Evolutionary conservation across 208 protist species (phyloP).

Genomic region (Trypanosoma avium): DNA sequence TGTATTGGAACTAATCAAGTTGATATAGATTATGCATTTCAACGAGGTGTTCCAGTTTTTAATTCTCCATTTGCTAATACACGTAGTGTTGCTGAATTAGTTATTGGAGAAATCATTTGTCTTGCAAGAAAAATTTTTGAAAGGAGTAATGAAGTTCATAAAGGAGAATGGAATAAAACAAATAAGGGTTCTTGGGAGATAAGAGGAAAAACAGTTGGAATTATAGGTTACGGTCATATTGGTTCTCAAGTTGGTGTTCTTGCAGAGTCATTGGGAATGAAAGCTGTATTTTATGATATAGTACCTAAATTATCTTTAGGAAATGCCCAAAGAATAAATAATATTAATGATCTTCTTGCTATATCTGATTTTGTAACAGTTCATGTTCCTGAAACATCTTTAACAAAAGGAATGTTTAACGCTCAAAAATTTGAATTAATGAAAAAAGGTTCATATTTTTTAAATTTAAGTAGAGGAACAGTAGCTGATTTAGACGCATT

Average conservation of each 20-base stretch:
- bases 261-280: constrained; percentile 93
- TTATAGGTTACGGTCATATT: constrained; percentile 95
- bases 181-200: constrained; percentile 78
- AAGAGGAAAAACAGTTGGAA: constrained; percentile 87
- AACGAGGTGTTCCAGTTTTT: constrained; percentile 90
- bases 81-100: constrained; percentile 92
- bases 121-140: constrained; percentile 88
- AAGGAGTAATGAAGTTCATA: constrained; percentile 86
- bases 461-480: constrained; percentile 83
- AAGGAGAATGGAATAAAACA: constrained; percentile 89
- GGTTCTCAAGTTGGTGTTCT: constrained; percentile 92
- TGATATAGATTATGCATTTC: constrained; percentile 78
- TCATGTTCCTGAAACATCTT: constrained; percentile 87
- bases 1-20: constrained; percentile 96
- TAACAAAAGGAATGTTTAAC: constrained; percentile 82
- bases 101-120: constrained; percentile 90
- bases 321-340: constrained; percentile 63
- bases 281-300: constrained; percentile 92
- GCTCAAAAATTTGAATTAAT: constrained; percentile 65
- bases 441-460: constrained; percentile 78
- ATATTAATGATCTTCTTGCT: constrained; percentile 75
- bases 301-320: constrained; percentile 88
- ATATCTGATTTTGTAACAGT: constrained; percentile 90
- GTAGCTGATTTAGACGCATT: constrained; percentile 88
- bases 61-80: constrained; percentile 96